Conservation (phyloP, 139 green algal genomes). For the Picochlorum sp. region DNA sequence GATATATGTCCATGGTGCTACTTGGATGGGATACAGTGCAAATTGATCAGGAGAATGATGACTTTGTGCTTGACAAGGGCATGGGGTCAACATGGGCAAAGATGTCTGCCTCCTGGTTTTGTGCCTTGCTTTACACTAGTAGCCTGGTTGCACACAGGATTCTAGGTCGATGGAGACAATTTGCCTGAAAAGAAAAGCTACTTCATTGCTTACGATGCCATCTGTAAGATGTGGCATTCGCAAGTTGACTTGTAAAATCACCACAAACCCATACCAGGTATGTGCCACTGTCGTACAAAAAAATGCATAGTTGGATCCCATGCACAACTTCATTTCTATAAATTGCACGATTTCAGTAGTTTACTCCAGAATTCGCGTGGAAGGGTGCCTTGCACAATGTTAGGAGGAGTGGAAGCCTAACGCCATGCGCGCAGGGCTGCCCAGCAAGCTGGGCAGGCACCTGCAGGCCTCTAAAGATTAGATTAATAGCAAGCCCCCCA, state of each 20-base stretch:
- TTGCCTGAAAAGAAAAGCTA: no score
- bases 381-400: slow-evolving; percentile 3
- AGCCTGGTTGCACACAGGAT: slow-evolving; percentile 59
- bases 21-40: slow-evolving; percentile 16
- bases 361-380: neutral
- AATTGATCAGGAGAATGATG: neutral
- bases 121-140: slow-evolving; percentile 66
- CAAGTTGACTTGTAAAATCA: no score
- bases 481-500: slow-evolving; percentile 34
- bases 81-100: slow-evolving; percentile 65
- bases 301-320: no score
- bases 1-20: slow-evolving; percentile 67
- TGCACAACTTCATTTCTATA: neutral
- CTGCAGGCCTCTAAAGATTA: slow-evolving; percentile 36
- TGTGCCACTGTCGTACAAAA: no score
- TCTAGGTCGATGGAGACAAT: slow-evolving; percentile 38
- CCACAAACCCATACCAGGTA: no score
- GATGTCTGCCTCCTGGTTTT: slow-evolving; percentile 63
- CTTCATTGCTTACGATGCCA: no score
- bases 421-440: slow-evolving; percentile 1
- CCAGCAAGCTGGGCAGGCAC: neutral
- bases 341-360: no score
- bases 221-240: no score
- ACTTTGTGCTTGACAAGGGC: slow-evolving; percentile 42
- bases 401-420: slow-evolving; percentile 6